Base-by-base conservation (phyloP, 2,329 filamentous ascomycete genomes). In the Aureobasidium sp. region DNA sequence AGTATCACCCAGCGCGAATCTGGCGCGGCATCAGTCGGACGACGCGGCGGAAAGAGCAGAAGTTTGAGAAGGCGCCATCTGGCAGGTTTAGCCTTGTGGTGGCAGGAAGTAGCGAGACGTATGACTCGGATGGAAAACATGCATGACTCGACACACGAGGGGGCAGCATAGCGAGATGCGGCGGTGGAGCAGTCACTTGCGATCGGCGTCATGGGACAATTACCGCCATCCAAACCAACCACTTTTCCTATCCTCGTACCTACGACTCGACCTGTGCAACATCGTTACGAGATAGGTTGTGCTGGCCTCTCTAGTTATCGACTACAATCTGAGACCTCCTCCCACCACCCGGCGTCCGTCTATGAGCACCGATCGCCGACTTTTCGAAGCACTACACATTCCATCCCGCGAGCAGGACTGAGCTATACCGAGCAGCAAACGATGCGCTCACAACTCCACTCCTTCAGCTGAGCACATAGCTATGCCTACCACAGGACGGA, bases 401-500 rank as follows among this genome's bases (percentile, higher is more conserved):
- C 33, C 33, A 37, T 9, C 49, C 19, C 15, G 12, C 27, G 24
- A 31, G 9, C 24, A 40, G 17, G 39, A 31, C 52, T 15, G 19
- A 33, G 19, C 7, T 7, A 19, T 29, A 29, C 47, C 17, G 29
- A 4, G 17, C 45, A 52, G 44, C 42, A 44, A 57, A 62, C 35
- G 39, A 64, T 64, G 63, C 50, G 29, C 33, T 8, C n/a, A 48
- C 37, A 39, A 33, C 7, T 14, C 17, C 4, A n/a, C 70, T 70
- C 70, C 66, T 70, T 62, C 63, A 66, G 67, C 39, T 59, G 69
- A 64, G 64, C 64, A 39, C 60, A 64, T 60, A 69, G 70, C 57
- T 65, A 69, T 48, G 67, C 69, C 57, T 22, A 37, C 47, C 31
- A 50, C 62, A 71, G 54, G 68, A 70, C 33, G 68, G 72, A 64